A percentile compares a stretch with the other conserved stretches of the same genome.
phyloP scores from a whole-genome alignment of 169 alveolate species.

The Cryptosporidium sp. region DNA sequence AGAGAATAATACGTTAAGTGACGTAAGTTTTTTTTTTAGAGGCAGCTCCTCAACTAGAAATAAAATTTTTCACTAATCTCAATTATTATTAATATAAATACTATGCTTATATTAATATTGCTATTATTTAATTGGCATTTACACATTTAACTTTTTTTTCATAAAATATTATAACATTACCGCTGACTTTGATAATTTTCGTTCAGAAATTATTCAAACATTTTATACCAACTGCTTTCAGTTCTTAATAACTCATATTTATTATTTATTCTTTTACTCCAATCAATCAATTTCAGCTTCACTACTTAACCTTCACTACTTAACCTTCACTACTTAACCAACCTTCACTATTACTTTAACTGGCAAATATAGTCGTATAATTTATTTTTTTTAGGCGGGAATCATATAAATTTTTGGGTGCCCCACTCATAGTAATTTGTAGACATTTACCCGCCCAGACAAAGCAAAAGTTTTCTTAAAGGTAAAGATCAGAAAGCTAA shows the following conservation, averaged over 20 bases:
- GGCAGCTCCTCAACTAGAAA: neutral
- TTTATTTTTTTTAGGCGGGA: neutral
- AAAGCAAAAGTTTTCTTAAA: neutral
- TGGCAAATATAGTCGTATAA: neutral
- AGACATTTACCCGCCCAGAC: conserved; percentile 42
- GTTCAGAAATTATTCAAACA: too few relatives aligned
- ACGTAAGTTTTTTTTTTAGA: neutral
- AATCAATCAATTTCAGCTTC: neutral
- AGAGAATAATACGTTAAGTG: neutral
- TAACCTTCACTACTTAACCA: too few relatives aligned
- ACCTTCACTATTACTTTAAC: neutral
- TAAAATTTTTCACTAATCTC: too few relatives aligned
- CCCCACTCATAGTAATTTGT: conserved; percentile 21
- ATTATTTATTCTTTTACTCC: neutral
- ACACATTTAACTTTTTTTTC: too few relatives aligned
- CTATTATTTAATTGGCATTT: too few relatives aligned
- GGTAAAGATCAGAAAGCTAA: neutral
- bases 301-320: too few relatives aligned
- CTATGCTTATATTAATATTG: too few relatives aligned
- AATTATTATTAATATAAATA: too few relatives aligned
- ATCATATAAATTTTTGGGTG: neutral
- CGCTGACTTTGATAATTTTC: neutral
- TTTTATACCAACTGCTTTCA: neutral
- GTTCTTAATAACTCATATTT: too few relatives aligned
- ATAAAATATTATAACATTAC: neutral